These are phyloP conservation scores for Sonneratia alba DNA, from an alignment of 345 rosid species.

Conservation along the genomic window DNA sequence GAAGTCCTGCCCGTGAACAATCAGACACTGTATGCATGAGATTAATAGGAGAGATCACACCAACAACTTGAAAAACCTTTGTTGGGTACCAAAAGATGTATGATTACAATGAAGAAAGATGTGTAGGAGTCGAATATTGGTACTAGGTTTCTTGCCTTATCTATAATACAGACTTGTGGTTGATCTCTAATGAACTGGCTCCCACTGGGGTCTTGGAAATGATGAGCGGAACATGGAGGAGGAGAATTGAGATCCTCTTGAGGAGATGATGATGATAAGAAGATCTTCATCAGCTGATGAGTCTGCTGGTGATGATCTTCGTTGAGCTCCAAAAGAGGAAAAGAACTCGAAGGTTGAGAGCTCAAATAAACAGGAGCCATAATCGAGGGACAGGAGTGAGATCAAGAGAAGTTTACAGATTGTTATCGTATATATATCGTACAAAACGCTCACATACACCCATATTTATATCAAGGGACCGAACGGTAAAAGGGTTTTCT, in stretches of 20 bases:
- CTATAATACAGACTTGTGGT: neutral
- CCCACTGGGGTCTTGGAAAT: neutral
- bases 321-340: conserved; percentile 17
- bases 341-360: conserved; percentile 14
- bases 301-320: conserved; percentile 23
- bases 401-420: conserved; percentile 1
- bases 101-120: neutral
- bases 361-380: conserved; percentile 32
- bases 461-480: neutral
- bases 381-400: conserved; percentile 7
- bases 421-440: neutral
- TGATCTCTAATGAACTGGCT: neutral
- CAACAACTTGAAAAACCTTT: neutral
- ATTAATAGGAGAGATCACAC: neutral
- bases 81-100: neutral
- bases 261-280: conserved; percentile 7
- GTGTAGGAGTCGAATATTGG: neutral
- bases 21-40: neutral
- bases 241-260: neutral
- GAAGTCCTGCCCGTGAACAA: neutral
- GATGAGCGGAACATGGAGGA: neutral
- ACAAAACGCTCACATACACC: neutral
- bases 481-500: neutral
- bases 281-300: conserved; percentile 10
- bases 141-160: neutral